Evolutionary conservation across 2,329 filamentous ascomycete genomes (phyloP).

Genomic region (Epichloe sp.): DNA sequence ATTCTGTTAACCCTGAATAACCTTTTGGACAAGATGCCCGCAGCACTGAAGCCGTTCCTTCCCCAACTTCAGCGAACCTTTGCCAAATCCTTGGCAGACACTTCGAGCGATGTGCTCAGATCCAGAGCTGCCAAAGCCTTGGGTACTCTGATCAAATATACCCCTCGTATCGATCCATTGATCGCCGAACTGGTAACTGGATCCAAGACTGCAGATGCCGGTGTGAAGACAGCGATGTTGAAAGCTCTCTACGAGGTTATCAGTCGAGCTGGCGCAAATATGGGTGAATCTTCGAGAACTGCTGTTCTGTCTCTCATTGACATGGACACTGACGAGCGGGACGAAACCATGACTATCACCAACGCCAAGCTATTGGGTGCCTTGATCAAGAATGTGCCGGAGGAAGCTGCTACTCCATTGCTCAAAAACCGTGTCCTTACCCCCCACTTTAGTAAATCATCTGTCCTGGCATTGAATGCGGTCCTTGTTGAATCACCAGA

Average conservation of each 20-base stretch:
- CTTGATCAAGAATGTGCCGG: slow-evolving; percentile 72
- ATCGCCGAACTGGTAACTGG: slow-evolving; percentile 90
- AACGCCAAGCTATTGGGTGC: slow-evolving; percentile 84
- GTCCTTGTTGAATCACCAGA: slow-evolving; percentile 70
- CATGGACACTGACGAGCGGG: slow-evolving; percentile 61
- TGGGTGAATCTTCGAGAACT: slow-evolving; percentile 79
- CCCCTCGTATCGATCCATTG: slow-evolving; percentile 86
- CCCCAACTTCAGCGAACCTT: slow-evolving; percentile 95
- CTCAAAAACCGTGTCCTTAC: slow-evolving; percentile 67
- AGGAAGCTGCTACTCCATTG: slow-evolving; percentile 48
- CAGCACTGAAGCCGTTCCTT: slow-evolving; percentile 89
- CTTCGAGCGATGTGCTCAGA: slow-evolving; percentile 77
- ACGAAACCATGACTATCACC: slow-evolving; percentile 71
- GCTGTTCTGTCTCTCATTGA: slow-evolving; percentile 87
- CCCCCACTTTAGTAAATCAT: slow-evolving; percentile 60
- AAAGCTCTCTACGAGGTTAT: slow-evolving; percentile 94
- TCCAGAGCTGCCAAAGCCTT: slow-evolving; percentile 84
- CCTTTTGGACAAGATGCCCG: slow-evolving; percentile 88
- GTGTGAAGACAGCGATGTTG: slow-evolving; percentile 90
- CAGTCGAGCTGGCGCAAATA: slow-evolving; percentile 84
- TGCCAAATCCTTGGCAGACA: slow-evolving; percentile 87
- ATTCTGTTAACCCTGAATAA: slow-evolving; percentile 93
- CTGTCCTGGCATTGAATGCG: slow-evolving; percentile 77
- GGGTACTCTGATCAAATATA: slow-evolving; percentile 90
- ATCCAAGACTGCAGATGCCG: slow-evolving; percentile 72